Evolutionary conservation across 2,329 filamentous ascomycete species (phyloP), one percentile per base, ranked within the genome.

Genomic region (Harringtonia aguacate): DNA sequence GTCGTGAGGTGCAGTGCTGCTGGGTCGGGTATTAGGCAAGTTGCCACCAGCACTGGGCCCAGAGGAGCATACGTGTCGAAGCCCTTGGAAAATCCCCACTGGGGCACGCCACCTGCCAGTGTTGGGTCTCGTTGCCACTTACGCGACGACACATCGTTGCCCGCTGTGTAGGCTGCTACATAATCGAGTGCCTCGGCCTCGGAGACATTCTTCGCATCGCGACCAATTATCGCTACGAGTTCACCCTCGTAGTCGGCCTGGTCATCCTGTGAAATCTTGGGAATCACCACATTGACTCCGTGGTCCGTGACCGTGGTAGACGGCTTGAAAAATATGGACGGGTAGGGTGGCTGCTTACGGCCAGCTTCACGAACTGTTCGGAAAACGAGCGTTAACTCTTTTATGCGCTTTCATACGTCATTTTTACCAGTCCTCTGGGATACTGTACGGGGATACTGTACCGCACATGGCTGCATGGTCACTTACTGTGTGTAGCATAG

Each of bases 41-140:
- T 56, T 2, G 59, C 58, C 8, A 33, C 43, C 14, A 39, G 43
- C 3, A 38, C 29, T 1, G 41, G 46, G 9, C 17, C 74, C 0
- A 78, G 45, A 0, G 74, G 75, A 0, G 70, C 69, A 49, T 64
- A 77, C 0, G 65, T 72, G 49, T 79, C 73, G 43, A 78, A 78
- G 0, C 72, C 69, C 50, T 78, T 77, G 15, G 63, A 67, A 49
- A 76, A 78, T 0, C 68, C 65, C 69, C 70, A 77, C 52, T 79
- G 75, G 0, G 72, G 73, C 0, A 77, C 68, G 0, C 58, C 62
- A 0, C 73, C 72, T 0, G 73, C 72, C 3, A 66, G 58, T 0
- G 55, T 56, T 0, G 69, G 66, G 18, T 75, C 67, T 4, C 69
- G 58, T 49, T 79, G 75, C 29, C 68, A 58, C 48, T 44, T 47